Evolutionary conservation across 2,329 filamentous ascomycete species (phyloP), one percentile per base, ranked within the genome.

Genomic region (Fusarium tjaetaba): DNA sequence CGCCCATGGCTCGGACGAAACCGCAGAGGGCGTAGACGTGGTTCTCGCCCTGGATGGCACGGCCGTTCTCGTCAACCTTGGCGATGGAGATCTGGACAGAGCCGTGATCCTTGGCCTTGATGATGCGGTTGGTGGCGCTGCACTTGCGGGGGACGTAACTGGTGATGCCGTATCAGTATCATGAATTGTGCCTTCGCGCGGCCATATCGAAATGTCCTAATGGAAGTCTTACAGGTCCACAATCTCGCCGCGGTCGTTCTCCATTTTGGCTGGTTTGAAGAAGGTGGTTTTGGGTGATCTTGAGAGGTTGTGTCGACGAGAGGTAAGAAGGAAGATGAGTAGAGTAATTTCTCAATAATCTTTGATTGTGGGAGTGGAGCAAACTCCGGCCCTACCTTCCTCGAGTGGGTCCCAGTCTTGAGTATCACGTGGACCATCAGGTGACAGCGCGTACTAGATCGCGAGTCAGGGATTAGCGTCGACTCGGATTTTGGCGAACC

Each of bases 191-290:
- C 65, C 65, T 73, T 69, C 65, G 61, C 70, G 64, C 59, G 32
- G 48, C 71, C 59, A 52, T 38, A 16, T 46, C 49, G 42, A 49
- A 49, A 60, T 61, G 42, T 63, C 65, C 61, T 39, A 77, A 74
- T 68, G 66, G 59, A 67, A 69, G 79, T 87, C 92, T 87, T 92
- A 97, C 94, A 97, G 95, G 89, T 98, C 96, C 87, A 98, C 96
- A 89, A 98, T 95, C 88, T 98, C 95, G 89, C 96, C 96, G 89
- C 95, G 95, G 90, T 98, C 96, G 95, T 99, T 99, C 92, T 99
- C 96, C 96, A 98, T 99, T 88, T 90, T 95, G 84, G 82, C 86
- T 83, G 81, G 80, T 75, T 76, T 76, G 62, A 61, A 58, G 70
- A 76, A 74, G 74, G 65, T 74, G 70, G 70, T 79, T 77, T 59